Percentiles rank a stretch among this genome's conserved stretches.
These are phyloP conservation scores for Pseudotsuga menziesii DNA, from an alignment of 75 land plant genomes.

Conservation along the genomic window DNA sequence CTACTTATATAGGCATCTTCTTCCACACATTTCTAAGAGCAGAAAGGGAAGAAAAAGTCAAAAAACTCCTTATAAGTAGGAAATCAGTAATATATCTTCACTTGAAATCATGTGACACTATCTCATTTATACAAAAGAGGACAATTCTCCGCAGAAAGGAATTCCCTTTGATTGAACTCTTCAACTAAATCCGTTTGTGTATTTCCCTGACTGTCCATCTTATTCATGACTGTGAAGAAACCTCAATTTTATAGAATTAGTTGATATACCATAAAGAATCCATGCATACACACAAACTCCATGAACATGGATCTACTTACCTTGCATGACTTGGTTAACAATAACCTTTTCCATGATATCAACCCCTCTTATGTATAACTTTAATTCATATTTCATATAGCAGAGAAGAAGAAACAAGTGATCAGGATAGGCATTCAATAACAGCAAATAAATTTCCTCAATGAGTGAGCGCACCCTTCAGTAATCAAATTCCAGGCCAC, in stretches of 20 bases:
- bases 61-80: too few relatives aligned
- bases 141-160: not conserved
- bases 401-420: not conserved
- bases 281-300: too few relatives aligned
- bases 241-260: not conserved
- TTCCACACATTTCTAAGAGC: not conserved
- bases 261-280: too few relatives aligned
- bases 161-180: not conserved
- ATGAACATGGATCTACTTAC: not conserved
- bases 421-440: not conserved
- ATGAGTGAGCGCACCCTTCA: conserved; percentile 52
- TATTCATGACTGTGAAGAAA: not conserved
- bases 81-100: too few relatives aligned
- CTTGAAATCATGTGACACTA: too few relatives aligned
- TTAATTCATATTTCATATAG: not conserved
- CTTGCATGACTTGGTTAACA: not conserved
- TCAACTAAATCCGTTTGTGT: not conserved
- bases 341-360: not conserved
- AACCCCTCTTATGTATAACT: not conserved
- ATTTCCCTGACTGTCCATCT: not conserved
- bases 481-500: conserved; percentile 64
- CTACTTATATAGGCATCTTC: not conserved
- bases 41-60: not conserved
- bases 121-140: too few relatives aligned
- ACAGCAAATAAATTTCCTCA: not conserved